Conservation (phyloP, 768 basidiomycete species). For the Agaricus blazei region DNA sequence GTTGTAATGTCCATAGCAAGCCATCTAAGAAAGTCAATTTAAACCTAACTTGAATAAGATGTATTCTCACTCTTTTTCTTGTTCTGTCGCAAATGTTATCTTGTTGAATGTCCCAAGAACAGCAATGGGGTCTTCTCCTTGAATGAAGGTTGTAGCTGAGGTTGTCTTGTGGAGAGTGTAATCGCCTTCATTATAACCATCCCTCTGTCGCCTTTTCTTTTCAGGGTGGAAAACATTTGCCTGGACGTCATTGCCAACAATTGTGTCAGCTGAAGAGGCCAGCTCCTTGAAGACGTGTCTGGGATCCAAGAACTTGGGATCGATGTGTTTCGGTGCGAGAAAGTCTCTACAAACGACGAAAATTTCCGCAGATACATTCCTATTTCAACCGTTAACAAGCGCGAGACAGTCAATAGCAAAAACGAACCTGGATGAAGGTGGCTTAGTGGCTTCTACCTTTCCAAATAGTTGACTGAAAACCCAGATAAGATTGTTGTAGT, state of each 20-base stretch:
- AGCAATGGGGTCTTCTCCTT: slow-evolving; percentile 64
- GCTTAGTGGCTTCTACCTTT: slow-evolving; percentile 98
- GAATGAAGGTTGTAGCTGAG: slow-evolving; percentile 67
- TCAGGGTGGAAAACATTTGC: slow-evolving; percentile 96
- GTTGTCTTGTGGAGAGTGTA: slow-evolving; percentile 82
- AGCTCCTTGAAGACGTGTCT: slow-evolving; percentile 97
- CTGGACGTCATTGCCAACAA: slow-evolving; percentile 62
- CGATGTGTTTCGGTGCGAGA: slow-evolving; percentile 90
- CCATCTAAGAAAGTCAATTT: slow-evolving; percentile 50
- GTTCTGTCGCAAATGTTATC: slow-evolving; percentile 72
- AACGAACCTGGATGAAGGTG: slow-evolving; percentile 86
- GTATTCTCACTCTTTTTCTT: slow-evolving; percentile 69
- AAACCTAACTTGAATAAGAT: background rate
- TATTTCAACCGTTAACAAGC: slow-evolving; percentile 22
- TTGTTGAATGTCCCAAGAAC: slow-evolving; percentile 75
- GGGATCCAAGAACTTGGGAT: slow-evolving; percentile 96
- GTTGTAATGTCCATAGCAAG: slow-evolving; percentile 66
- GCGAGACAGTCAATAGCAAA: background rate
- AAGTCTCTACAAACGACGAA: slow-evolving; percentile 98
- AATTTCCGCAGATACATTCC: slow-evolving; percentile 99
- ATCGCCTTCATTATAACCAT: slow-evolving; percentile 94
- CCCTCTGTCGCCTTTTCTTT: slow-evolving; percentile 89
- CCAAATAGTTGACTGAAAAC: slow-evolving; percentile 95
- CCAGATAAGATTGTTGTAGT: slow-evolving; percentile 99
- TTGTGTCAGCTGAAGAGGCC: slow-evolving; percentile 43